Base-by-base conservation (phyloP, 2,329 filamentous ascomycete genomes). In the Domatiomyces globalis region DNA sequence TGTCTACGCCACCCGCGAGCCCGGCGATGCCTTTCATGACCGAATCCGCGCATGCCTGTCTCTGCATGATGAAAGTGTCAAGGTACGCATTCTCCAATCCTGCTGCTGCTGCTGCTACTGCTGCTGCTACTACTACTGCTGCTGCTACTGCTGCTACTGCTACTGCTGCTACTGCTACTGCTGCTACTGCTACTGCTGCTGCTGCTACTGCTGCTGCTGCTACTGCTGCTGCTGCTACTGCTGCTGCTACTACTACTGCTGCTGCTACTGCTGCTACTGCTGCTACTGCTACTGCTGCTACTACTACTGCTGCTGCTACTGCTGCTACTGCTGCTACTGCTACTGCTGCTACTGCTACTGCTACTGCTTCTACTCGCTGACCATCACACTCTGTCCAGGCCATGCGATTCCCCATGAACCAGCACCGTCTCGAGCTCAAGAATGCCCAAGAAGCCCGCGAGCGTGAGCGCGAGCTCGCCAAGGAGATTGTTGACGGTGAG, bases 321-420 rank as follows among this genome's bases (percentile, higher is more conserved):
- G 29, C n/a, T 39, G 29, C 47, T 15, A 15, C 6, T 25, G 22
- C 6, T 25, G 22, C 6, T 25, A 3, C 6, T 25, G 22, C 6
- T 25, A 6, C 6, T 25, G 3, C 6, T 25, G 29, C 9, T 39
- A 19, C 47, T 15, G 12, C 6, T 25, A 6, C 50, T 48, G 33
- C 29, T 33, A 7, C 12, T 20, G 19, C 18, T 20, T 22, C 22
- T 43, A 3, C 7, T 36, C 46, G 10, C 50, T 18, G 22, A 51
- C 54, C 50, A 46, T 62, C 71, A 64, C 69, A 55, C 48, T 49
- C 49, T 17, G 46, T 45, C 45, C 54, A 90, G 86, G 90, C 92
- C 22, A 98, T 98, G 92, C 82, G 92, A 51, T 98, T 96, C 71
- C 92, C 92, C 2, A 96, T 96, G 90, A 95, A 98, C 73, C 92